Evolutionary conservation across 371 early-diverging fungal species (phyloP).

Genomic region (Mucor indicus): DNA sequence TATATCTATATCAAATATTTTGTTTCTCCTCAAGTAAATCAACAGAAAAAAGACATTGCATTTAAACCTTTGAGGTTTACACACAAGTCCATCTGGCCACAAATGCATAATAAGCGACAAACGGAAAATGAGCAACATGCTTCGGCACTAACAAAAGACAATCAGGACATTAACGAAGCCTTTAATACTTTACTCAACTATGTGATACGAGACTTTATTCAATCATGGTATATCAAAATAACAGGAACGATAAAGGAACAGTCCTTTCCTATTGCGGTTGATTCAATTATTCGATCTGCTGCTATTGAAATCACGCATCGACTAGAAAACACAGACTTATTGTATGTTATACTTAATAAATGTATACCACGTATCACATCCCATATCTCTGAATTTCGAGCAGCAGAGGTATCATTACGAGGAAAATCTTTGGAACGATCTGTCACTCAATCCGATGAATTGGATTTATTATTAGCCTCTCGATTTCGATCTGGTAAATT

Average conservation of each 20-base stretch:
- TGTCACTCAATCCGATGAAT: constrained; percentile 56
- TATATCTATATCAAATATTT: constrained; percentile 41
- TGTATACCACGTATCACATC: constrained; percentile 65
- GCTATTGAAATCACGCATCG: constrained; percentile 34
- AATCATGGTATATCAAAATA: constrained; percentile 57
- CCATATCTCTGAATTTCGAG: constrained; percentile 68
- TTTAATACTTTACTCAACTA: constrained; percentile 41
- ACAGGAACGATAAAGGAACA: constrained; percentile 18
- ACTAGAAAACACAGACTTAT: constrained; percentile 54
- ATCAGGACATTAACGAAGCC: constrained; percentile 36
- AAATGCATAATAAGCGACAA: constrained; percentile 10
- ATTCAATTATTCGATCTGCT: constrained; percentile 45
- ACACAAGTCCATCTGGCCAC: constrained; percentile 16
- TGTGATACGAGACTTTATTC: constrained; percentile 55
- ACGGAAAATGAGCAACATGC: background rate
- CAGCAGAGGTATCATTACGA: constrained; percentile 59
- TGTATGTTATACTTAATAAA: constrained; percentile 54
- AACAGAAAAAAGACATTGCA: background rate
- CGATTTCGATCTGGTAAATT: constrained; percentile 57
- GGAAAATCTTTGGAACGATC: constrained; percentile 53
- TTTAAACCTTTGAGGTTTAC: constrained; percentile 30
- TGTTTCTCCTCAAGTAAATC: constrained; percentile 21
- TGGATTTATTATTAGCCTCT: constrained; percentile 61
- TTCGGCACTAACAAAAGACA: background rate
- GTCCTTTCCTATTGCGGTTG: constrained; percentile 39